Base-by-base conservation (phyloP, 2,329 filamentous ascomycete genomes). In the Paracorniculantispora psalliotae region DNA sequence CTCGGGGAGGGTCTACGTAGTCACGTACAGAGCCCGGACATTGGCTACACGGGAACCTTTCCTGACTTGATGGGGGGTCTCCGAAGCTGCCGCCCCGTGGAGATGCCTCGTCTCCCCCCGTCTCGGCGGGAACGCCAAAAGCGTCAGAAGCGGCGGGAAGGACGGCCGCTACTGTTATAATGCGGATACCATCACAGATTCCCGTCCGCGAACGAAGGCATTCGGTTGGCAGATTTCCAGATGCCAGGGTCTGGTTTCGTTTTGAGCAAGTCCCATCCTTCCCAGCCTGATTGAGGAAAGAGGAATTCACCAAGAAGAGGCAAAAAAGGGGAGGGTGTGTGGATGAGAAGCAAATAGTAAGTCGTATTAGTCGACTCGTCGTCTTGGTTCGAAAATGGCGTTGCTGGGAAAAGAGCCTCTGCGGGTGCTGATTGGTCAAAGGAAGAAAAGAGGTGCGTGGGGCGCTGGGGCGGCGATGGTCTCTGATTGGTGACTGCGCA, bases 121-220 rank as follows among this genome's bases (percentile, higher is more conserved):
- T n/a, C n/a, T n/a, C n/a, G n/a, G n/a, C n/a, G n/a, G n/a, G n/a
- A n/a, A 39, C 2, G 33, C 30, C 53, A 47, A 48, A n/a, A n/a
- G 30, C 7, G 51, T 54, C 21, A 23, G 43, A 56, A 48, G 53
- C 43, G 53, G 53, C 53, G 53, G 53, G 53, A 56, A 56, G 23
- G 43, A 47, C 53, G 53, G 53, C 43, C 43, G 44, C 53, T 56
- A 48, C 43, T 30, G 28, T 48, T 37, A 56, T 56, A 48, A 46
- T 37, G 53, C 53, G 53, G 53, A 56, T 48, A 48, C 53, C 52
- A 56, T 48, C 43, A 21, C 43, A 56, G 43, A 56, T 56, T 39
- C 21, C 13, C 13, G 37, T 19, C 12, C 12, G 5, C n/a, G 13
- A 41, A 41, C 35, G 43, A 56, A n/a, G n/a, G 53, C 17, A 21